phyloP scores from a whole-genome alignment of 495 filamentous ascomycete genomes.

The Aspergillus ellipticus region DNA sequence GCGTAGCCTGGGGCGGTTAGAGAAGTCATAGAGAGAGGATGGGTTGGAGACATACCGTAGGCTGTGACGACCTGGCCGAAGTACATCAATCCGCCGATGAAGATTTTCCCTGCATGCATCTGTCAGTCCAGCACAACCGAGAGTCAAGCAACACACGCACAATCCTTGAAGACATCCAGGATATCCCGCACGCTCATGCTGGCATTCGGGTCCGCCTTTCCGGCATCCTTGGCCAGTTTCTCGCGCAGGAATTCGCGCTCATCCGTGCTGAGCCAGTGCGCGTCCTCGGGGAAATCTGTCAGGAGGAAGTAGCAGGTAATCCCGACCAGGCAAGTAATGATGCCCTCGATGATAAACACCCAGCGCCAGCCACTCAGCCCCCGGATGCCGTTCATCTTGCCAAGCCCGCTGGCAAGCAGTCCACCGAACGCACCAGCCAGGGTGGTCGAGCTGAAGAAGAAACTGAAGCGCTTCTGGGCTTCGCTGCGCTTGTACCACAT shows the following conservation, averaged over 20 bases:
- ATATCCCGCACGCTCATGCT: slow-evolving; percentile 62
- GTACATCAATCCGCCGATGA: slow-evolving; percentile 84
- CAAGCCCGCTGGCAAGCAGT: slow-evolving; percentile 75
- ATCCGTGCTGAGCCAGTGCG: slow-evolving; percentile 58
- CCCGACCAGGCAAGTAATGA: slow-evolving; percentile 64
- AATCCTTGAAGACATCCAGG: slow-evolving; percentile 67
- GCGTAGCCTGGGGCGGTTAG: slow-evolving; percentile 59
- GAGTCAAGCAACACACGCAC: slow-evolving; percentile 29
- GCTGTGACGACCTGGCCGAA: slow-evolving; percentile 79
- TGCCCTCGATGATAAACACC: slow-evolving; percentile 69
- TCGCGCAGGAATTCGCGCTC: slow-evolving; percentile 69
- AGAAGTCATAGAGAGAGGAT: slow-evolving; percentile 61
- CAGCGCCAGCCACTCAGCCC: slow-evolving; percentile 84
- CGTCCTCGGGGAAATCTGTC: slow-evolving; percentile 65
- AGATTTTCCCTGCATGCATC: slow-evolving; percentile 50
- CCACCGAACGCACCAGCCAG: slow-evolving; percentile 88
- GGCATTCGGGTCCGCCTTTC: slow-evolving; percentile 60
- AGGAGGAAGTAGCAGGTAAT: slow-evolving; percentile 72
- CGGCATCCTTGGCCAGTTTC: slow-evolving; percentile 75
- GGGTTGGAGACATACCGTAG: slow-evolving; percentile 56
- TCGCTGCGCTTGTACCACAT: slow-evolving; percentile 88
- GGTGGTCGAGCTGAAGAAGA: slow-evolving; percentile 80
- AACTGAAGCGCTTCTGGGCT: slow-evolving; percentile 79
- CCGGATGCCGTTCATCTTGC: slow-evolving; percentile 61
- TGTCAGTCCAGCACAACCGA: slow-evolving; percentile 8